Base-by-base conservation (phyloP, 495 filamentous ascomycete genomes). In the Cercophora sp. region DNA sequence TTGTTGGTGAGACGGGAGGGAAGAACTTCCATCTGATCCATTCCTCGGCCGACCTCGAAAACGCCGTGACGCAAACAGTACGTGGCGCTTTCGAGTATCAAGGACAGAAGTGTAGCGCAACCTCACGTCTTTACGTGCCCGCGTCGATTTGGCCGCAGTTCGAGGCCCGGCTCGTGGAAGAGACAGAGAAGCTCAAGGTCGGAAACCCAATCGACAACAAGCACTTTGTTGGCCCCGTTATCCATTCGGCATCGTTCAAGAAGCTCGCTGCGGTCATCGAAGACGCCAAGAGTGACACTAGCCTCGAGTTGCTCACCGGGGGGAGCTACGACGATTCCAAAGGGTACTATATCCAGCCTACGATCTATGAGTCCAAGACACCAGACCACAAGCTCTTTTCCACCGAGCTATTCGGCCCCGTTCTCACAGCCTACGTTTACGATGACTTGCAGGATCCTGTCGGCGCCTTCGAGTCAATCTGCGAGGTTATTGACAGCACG, bases 1-100 rank as follows among this genome's bases (percentile, higher is more conserved):
- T 93, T 26, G 87, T 92, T 13, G 89, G 84, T 49, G 89, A 94
- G 75, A 93, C 89, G 2, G 87, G 88, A 51, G 89, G 89, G 54
- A 95, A 95, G 81, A 95, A 95, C 71, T 95, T 91, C 76, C 89
- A 92, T 70, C 73, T 95, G 32, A 66, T 95, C 37, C 88, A 94
- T 63, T 54, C 73, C 5, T 84, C 80, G 3, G 89, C 89, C 29
- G 86, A 93, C 56, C 60, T 90, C 39, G 67, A 79, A 27, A 92
- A 89, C 58, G 89, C 89, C 23, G 86, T 82, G 8, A 73, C 85
- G 37, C 85, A 93, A 56, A 94, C 89, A 8, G 81, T 95, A 24
- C 85, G 89, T 34, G 89, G 88, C 34, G 85, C 89, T 6, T 95
- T 94, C 61, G 89, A 95, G 70, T 95, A 88, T 64, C 87, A 91